A percentile compares a stretch with the other conserved stretches of the same genome.
Conservation (phyloP, 768 basidiomycete genomes). For the Auricularia auricula-judae region DNA sequence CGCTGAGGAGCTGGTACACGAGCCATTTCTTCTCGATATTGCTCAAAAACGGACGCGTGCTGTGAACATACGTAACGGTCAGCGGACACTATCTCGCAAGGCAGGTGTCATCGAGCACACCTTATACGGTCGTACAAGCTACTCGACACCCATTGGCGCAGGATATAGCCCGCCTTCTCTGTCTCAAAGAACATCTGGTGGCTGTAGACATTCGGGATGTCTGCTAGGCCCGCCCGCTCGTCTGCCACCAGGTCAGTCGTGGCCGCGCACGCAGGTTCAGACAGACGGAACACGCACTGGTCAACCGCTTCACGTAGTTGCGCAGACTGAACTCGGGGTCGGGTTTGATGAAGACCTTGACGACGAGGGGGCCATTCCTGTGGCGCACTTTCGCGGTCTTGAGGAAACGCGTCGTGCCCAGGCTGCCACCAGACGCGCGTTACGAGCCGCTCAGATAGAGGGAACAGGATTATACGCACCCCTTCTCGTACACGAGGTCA, state of each 20-base stretch:
- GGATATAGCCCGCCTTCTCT: conserved; percentile 89
- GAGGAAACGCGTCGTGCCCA: conserved; percentile 60
- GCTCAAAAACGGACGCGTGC: conserved; percentile 90
- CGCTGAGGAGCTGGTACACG: conserved; percentile 81
- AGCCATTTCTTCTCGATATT: conserved; percentile 97
- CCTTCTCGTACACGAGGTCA: conserved; percentile 87
- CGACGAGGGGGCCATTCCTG: conserved; percentile 68
- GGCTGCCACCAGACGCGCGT: conserved; percentile 23
- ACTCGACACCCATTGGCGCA: conserved; percentile 90
- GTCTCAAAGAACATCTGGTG: conserved; percentile 90
- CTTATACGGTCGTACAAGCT: conserved; percentile 96
- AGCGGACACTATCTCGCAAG: not conserved
- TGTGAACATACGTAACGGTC: conserved; percentile 19
- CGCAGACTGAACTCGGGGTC: conserved; percentile 74
- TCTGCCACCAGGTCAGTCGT: conserved; percentile 31
- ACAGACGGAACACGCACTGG: conserved; percentile 30
- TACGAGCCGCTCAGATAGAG: not conserved
- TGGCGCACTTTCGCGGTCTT: conserved; percentile 84
- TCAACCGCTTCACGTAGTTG: conserved; percentile 65
- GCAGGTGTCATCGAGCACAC: conserved; percentile 29
- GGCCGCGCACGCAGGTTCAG: not conserved
- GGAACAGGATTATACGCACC: conserved; percentile 33
- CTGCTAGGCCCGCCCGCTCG: conserved; percentile 73
- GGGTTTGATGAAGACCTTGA: conserved; percentile 94
- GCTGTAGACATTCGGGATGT: conserved; percentile 80